Evolutionary conservation across 257 asterid species (phyloP).

Genomic region (Solanum neorickii): DNA sequence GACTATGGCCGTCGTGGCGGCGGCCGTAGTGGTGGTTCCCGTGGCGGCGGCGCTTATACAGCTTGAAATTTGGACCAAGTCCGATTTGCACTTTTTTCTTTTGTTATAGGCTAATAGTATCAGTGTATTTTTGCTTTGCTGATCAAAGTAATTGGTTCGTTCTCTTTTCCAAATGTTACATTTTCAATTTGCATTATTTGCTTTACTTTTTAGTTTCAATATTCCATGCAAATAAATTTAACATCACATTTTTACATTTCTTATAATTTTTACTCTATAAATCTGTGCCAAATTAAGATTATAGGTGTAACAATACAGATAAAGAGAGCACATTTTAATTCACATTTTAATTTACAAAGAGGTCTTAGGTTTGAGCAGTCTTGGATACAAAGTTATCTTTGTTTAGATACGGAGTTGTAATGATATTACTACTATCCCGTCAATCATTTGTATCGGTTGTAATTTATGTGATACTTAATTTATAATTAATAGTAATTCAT

Average conservation of each 20-base stretch:
- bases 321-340: too few species aligned
- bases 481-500: too few species aligned
- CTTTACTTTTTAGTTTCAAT: background rate
- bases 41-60: background rate
- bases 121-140: background rate
- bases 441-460: too few species aligned
- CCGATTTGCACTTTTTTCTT: background rate
- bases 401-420: too few species aligned
- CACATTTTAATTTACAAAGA: too few species aligned
- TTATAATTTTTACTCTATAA: background rate
- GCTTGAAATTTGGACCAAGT: background rate
- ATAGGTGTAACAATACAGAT: too few species aligned
- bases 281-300: too few species aligned
- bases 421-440: too few species aligned
- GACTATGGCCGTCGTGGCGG: background rate
- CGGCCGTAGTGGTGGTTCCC: background rate
- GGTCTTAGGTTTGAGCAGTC: too few species aligned
- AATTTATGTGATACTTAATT: too few species aligned
- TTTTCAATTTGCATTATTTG: background rate
- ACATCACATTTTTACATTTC: background rate
- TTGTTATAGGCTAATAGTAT: background rate
- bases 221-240: background rate
- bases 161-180: background rate
- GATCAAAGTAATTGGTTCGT: background rate
- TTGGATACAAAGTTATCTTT: too few species aligned